A percentile compares a stretch with the other conserved stretches of the same genome.
phyloP scores from a whole-genome alignment of 1,139 yeast genomes.

The Candida dubliniensis region DNA sequence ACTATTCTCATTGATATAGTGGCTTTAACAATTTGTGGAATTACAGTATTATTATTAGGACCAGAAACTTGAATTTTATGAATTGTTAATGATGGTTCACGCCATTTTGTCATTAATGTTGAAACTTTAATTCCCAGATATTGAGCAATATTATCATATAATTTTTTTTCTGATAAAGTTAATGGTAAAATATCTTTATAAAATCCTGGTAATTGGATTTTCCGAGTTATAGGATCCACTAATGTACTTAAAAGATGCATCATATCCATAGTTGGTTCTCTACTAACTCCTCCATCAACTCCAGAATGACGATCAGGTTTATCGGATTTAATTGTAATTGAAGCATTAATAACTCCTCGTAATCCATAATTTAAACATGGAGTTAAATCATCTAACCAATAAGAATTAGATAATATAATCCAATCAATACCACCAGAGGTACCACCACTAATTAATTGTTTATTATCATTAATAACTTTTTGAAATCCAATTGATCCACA shows the following conservation, averaged over 20 bases:
- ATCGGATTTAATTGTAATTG: conserved; percentile 67
- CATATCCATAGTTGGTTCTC: conserved; percentile 88
- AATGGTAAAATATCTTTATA: conserved; percentile 64
- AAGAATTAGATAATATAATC: conserved; percentile 85
- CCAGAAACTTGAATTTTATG: conserved; percentile 87
- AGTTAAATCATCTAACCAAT: conserved; percentile 86
- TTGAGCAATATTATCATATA: conserved; percentile 62
- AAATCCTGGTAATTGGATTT: conserved; percentile 66
- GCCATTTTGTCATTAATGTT: conserved; percentile 80
- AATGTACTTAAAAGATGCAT: conserved; percentile 68
- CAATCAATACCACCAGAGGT: conserved; percentile 68
- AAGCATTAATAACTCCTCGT: conserved; percentile 84
- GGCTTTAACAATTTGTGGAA: conserved; percentile 78
- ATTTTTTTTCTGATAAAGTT: conserved; percentile 51
- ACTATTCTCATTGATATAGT: conserved; percentile 82
- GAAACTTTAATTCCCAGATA: conserved; percentile 42
- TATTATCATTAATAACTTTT: conserved; percentile 54
- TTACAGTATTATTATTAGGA: conserved; percentile 85
- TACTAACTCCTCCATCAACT: conserved; percentile 88
- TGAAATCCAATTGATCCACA: conserved; percentile 88
- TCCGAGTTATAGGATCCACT: conserved; percentile 54
- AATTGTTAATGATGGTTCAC: conserved; percentile 86
- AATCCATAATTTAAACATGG: conserved; percentile 95
- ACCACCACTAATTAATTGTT: conserved; percentile 53
- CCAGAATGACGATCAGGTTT: conserved; percentile 94